Evolutionary conservation across 345 rosid species (phyloP).

Genomic region (Eucalyptus regnans): DNA sequence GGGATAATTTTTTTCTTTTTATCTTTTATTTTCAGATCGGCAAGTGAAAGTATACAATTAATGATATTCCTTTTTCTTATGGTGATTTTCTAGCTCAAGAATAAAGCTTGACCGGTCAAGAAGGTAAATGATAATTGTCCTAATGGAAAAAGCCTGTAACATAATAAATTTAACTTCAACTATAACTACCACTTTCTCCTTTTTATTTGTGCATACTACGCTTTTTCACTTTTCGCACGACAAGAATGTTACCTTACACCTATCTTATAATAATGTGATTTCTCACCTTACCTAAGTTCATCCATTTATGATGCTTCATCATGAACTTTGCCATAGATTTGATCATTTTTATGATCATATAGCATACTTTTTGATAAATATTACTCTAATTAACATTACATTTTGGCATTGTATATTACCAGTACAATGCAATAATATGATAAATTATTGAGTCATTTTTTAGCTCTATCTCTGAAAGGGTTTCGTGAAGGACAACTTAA

Average conservation of each 20-base stretch:
- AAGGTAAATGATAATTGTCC: too few relatives aligned
- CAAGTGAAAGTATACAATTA: neutral
- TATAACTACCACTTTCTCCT: neutral
- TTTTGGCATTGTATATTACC: neutral
- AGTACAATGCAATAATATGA: neutral
- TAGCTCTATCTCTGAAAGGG: neutral
- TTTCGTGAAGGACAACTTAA: neutral
- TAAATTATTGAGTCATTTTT: neutral
- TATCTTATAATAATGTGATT: neutral
- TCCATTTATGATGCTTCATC: neutral
- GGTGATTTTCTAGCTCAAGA: too few relatives aligned
- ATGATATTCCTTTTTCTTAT: neutral
- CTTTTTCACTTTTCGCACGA: neutral
- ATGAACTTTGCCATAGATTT: neutral
- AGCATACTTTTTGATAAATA: neutral
- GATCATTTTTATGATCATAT: neutral
- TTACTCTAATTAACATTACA: neutral
- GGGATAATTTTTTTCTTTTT: neutral
- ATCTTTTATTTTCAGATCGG: neutral
- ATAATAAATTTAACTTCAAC: neutral
- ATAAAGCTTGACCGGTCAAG: rapidly evolving
- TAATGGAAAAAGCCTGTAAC: neutral
- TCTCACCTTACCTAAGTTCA: neutral
- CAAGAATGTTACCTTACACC: rapidly evolving
- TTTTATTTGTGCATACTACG: neutral